Evolutionary conservation across 2,329 filamentous ascomycete species (phyloP), one percentile per base, ranked within the genome.

Genomic region (Diaporthe australafricana): DNA sequence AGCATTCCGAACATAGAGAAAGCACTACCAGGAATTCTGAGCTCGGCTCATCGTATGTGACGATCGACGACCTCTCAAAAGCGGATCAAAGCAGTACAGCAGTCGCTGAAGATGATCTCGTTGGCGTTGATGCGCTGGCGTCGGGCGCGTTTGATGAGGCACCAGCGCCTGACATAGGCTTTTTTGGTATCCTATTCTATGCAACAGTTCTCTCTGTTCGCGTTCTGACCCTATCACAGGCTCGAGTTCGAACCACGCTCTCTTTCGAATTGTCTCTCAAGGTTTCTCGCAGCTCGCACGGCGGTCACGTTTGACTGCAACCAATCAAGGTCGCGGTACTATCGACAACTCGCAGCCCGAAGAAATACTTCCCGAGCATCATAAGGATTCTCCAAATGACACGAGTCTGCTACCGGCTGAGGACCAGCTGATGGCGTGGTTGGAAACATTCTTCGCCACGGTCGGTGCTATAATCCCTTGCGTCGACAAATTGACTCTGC

Each of bases 131-230:
- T 22, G 42, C 42, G 20, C 42, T 63, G 27, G 57, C 57, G 5
- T 32, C 57, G 3, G 20, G 42, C 20, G 57, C 57, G 17, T 63
- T 63, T 63, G 57, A 63, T 63, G 57, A 48, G 32, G 20, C 57
- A 3, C 57, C 57, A 6, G 40, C 42, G 5, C 11, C 40, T 47
- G 42, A 63, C 17, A 63, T 48, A 22, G 57, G 57, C 12, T 63
- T 63, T 20, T 63, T 63, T 14, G 57, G 57, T 63, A 63, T n/a
- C 6, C 40, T 11, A 14, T 16, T 12, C 25, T n/a, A 12, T 2
- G 17, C 40, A 22, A 5, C 17, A 1, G 1, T 47, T 35, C 11
- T 1, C 3, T 7, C 2, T 3, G n/a, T 35, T 17, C 2, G 11
- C 22, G 6, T 16, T 8, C 27, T 63, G 20, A 63, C 12, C 12